Base-by-base conservation (phyloP, 2,329 filamentous ascomycete genomes). In the Colletotrichum melonis region DNA sequence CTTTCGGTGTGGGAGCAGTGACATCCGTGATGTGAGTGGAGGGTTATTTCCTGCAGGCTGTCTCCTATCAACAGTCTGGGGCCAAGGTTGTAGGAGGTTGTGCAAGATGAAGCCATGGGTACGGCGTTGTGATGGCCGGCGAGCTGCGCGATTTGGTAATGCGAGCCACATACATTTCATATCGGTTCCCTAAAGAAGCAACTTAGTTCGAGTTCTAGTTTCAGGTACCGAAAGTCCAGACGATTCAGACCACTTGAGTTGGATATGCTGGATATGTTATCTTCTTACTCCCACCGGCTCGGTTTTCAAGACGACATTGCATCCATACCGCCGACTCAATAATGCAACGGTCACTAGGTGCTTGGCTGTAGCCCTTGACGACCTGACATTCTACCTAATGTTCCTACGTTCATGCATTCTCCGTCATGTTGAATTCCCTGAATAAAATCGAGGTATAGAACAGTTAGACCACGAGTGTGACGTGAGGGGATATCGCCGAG, bases 141-240 rank as follows among this genome's bases (percentile, higher is more conserved):
- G 42, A 56, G 11, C n/a, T 35, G 19, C 55, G 65, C 66, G 19
- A 54, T 57, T 52, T 54, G 54, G 26, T 52, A 14, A 28, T 28
- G 38, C 35, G 59, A 69, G 60, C 55, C 46, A 52, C 42, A 55
- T 28, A 22, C 5, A 5, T 46, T 49, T 59, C 46, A 49, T 59
- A 57, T 9, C 1, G 24, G 8, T 52, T 58, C 35, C 70, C 67
- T 35, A 66, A 32, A 66, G 22, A 42, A 24, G 67, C 8, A 60
- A 57, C 46, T 57, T 28, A 38, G 22, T 55, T 62, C 22, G 35
- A 52, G 42, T 56, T 16, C 49, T 32, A 52, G 70, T 73, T 73
- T 73, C 70, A 60, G 19, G 32, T 57, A 1, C 2, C 55, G 35
- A 57, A 38, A 66, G 67, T 49, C 32, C 60, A 62, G 67, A 73